These are phyloP conservation scores for Lagerstroemia speciosa DNA, from an alignment of 345 rosid species.

Conservation along the genomic window DNA sequence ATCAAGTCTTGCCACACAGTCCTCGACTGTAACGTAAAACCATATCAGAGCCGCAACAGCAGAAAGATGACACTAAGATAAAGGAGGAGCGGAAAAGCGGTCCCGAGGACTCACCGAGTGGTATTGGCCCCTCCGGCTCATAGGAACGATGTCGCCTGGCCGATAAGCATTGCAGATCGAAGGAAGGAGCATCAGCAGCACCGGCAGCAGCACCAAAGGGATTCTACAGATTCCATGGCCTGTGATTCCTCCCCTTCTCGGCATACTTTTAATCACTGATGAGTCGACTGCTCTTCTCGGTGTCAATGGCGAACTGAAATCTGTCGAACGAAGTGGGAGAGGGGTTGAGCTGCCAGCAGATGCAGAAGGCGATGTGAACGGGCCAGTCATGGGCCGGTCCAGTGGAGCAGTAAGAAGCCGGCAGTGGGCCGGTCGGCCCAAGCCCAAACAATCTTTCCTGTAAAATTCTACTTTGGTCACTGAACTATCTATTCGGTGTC, in stretches of 20 bases:
- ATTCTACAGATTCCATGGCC: constrained; percentile 15
- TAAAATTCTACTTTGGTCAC: not conserved
- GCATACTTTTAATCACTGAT: not conserved
- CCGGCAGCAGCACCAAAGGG: constrained; percentile 7
- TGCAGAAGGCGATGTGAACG: not conserved
- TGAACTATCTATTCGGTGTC: not conserved
- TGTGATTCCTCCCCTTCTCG: constrained; percentile 2
- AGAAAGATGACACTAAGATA: not conserved
- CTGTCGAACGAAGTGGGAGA: not conserved
- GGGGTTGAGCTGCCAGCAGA: not conserved
- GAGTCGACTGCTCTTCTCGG: constrained; percentile 3
- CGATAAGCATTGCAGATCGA: constrained; percentile 56
- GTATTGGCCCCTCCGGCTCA: constrained; percentile 97
- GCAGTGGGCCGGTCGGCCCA: not conserved
- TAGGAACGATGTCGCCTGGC: constrained; percentile 84
- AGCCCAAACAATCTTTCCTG: not conserved
- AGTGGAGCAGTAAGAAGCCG: no score
- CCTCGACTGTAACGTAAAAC: constrained; percentile 55
- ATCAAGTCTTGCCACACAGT: constrained; percentile 90
- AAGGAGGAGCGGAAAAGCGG: not conserved
- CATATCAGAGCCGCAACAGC: not conserved
- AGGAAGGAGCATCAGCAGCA: constrained; percentile 27
- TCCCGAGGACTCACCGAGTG: constrained; percentile 51
- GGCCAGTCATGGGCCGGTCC: not conserved
- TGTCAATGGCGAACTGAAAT: not conserved